Evolutionary conservation across 2,329 filamentous ascomycete species (phyloP).

Genomic region (Sporothrix phasma): DNA sequence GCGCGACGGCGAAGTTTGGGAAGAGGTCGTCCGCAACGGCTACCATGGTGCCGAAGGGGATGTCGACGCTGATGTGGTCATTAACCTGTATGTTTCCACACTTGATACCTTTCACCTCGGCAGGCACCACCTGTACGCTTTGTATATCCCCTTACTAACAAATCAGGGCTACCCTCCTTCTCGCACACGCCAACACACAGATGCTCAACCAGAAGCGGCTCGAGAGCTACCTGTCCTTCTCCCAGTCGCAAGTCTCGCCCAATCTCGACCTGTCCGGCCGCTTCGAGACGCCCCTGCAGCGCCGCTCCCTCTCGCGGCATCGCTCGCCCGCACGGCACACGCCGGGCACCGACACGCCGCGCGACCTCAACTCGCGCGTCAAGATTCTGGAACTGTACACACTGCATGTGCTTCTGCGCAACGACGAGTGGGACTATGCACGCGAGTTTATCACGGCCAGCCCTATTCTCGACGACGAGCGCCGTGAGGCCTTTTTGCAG

Average conservation of each 20-base stretch:
- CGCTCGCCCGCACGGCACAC: constrained; percentile 28
- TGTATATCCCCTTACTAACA: constrained; percentile 19
- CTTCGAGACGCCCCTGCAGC: constrained; percentile 36
- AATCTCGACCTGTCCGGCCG: constrained; percentile 61
- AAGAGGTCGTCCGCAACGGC: constrained; percentile 76
- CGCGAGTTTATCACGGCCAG: constrained; percentile 80
- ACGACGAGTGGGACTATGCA: constrained; percentile 93
- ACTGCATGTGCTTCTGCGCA: constrained; percentile 84
- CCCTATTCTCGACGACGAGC: constrained; percentile 83
- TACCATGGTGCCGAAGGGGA: constrained; percentile 83
- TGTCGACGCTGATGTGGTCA: constrained; percentile 89
- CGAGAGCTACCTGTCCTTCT: constrained; percentile 82
- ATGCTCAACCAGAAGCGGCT: constrained; percentile 74
- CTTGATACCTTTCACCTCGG: not conserved
- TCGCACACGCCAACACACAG: constrained; percentile 83
- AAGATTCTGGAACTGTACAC: constrained; percentile 95
- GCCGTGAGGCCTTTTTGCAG: constrained; percentile 77
- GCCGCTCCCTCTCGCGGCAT: constrained; percentile 21
- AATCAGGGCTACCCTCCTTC: constrained; percentile 71
- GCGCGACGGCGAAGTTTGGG: constrained; percentile 86
- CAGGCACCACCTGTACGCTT: not conserved
- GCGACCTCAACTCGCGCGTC: constrained; percentile 72
- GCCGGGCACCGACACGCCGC: constrained; percentile 68
- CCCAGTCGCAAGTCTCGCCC: constrained; percentile 56
- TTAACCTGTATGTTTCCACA: constrained; percentile 56